phyloP scores from a whole-genome alignment of 495 filamentous ascomycete genomes.

The Copromyces sp. region DNA sequence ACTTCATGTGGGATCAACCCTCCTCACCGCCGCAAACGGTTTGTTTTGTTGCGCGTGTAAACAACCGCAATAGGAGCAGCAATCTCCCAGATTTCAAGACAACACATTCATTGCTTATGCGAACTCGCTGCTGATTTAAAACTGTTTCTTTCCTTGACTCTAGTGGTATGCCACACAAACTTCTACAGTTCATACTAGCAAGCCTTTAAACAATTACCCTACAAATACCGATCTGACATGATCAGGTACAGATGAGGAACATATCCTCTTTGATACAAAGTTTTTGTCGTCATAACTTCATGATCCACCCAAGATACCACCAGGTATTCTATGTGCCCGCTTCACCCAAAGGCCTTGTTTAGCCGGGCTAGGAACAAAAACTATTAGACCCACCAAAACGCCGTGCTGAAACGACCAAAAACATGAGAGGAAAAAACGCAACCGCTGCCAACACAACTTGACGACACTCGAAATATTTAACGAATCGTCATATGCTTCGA shows the following conservation, averaged over 20 bases:
- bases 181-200: neutral
- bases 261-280: neutral
- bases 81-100: neutral
- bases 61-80: neutral
- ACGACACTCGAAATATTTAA: conserved; percentile 32
- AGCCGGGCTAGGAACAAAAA: neutral
- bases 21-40: neutral
- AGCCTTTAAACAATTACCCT: neutral
- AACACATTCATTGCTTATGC: neutral
- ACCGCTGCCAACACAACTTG: conserved; percentile 25
- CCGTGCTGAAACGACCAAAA: conserved; percentile 35
- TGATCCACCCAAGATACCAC: neutral
- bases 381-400: conserved; percentile 18
- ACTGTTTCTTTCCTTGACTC: neutral
- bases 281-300: neutral
- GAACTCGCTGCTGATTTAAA: neutral
- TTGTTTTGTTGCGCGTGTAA: neutral
- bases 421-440: conserved; percentile 27
- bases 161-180: neutral
- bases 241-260: neutral
- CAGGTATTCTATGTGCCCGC: neutral
- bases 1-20: neutral
- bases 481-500: conserved; percentile 97
- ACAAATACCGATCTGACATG: neutral
- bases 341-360: neutral